Percentiles rank a stretch among this genome's conserved stretches.
Evolutionary conservation across 2,329 filamentous ascomycete genomes (phyloP).

Genomic region (Aspergillus sp.): DNA sequence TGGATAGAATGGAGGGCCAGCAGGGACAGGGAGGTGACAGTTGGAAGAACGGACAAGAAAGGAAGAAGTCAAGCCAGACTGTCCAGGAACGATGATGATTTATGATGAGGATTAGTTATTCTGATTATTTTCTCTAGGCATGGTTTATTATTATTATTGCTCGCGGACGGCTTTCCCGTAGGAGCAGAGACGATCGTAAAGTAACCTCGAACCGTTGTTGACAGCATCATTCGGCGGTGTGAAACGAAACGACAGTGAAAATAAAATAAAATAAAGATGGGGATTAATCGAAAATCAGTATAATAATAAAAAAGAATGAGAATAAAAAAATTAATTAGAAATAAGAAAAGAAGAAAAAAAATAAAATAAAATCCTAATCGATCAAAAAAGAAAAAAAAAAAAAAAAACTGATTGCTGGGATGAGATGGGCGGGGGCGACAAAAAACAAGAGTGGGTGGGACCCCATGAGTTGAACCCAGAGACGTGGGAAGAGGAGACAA

Average conservation of each 20-base stretch:
- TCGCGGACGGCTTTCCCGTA: background rate
- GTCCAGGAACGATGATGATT: background rate
- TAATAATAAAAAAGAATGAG: background rate
- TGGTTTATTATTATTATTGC: constrained; percentile 4
- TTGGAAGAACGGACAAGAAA: background rate
- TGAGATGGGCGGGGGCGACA: background rate
- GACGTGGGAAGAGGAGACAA: constrained; percentile 10
- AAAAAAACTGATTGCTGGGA: background rate
- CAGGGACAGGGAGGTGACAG: background rate
- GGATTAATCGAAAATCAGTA: background rate
- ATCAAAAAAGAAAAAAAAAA: constrained; percentile 3
- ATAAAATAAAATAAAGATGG: background rate
- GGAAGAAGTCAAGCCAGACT: background rate
- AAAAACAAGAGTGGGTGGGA: constrained; percentile 5
- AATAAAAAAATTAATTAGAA: background rate
- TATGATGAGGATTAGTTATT: too few relatives aligned
- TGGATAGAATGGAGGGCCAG: background rate
- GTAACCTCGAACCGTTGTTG: background rate
- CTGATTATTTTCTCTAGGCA: background rate
- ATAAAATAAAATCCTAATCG: background rate
- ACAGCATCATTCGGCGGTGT: background rate
- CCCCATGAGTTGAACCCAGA: constrained; percentile 9
- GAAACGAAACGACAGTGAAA: background rate
- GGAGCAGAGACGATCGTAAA: background rate
- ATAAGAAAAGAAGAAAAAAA: background rate